Evolutionary conservation across 441 rosid genomes (phyloP), one percentile per base, ranked within the genome.

Genomic region (Cnidoscolus chayamansa): DNA sequence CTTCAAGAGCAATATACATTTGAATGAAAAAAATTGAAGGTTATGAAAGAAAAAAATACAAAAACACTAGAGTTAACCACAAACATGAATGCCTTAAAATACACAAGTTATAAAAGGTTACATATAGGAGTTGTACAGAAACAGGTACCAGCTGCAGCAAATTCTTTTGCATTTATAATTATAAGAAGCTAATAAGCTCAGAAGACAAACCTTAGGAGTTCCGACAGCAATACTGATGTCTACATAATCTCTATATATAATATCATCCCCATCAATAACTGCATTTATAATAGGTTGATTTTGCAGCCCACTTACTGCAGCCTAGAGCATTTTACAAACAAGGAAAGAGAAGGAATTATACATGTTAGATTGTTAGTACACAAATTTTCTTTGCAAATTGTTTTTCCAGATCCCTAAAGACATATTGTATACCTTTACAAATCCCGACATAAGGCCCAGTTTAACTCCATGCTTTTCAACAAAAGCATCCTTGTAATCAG

Each of bases 221-320:
- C 97, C 98, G 78, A 92, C 98, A 15, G 99, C 99, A 17, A 94
- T 89, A 82, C 98, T 94, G 70, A 94, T 87, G 82, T 94, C 99
- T 31, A 92, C 50, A 55, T 94, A 94, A 80, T 94, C 99, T 82
- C 99, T 88, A 81, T 94, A 94, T 74, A 94, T 92, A 72, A 94
- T 92, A 79, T 94, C 98, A 62, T 90, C 97, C 75, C 98, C 98
- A 65, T 94, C 98, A 57, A 92, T 94, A 63, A 94, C 98, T 70
- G 99, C 99, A 90, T 94, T 94, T 49, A 94, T 85, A 74, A 88
- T 86, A n/a, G 99, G 99, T 71, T 94, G 99, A 73, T 89, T 84
- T 83, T 94, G 96, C 74, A 94, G 99, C 60, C 89, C 98, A 68
- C 93, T 90, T 19, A 94, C 96, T 67, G 99, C 98, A 82, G 97